Percentiles rank a stretch among this genome's conserved stretches.
These are phyloP conservation scores for Globisporangium orthogonon DNA, from an alignment of 352 stramenopile species.

Conservation along the genomic window DNA sequence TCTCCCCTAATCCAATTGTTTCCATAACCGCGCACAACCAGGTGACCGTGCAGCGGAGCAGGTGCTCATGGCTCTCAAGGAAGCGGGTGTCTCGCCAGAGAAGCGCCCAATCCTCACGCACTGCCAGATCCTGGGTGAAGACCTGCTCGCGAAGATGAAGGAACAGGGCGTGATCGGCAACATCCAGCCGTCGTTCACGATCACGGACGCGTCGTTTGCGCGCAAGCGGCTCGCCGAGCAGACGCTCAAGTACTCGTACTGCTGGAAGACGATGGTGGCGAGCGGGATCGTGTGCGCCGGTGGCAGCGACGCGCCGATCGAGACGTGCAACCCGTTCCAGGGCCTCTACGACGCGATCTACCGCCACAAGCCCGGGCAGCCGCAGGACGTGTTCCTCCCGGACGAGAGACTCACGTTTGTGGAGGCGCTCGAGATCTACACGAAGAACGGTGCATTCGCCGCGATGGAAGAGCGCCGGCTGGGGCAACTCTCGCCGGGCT, in stretches of 20 bases:
- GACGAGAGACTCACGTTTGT: constrained; percentile 65
- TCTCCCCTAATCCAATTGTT: neutral
- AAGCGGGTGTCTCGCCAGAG: constrained; percentile 32
- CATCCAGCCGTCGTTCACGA: constrained; percentile 86
- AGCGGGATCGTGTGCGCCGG: constrained; percentile 70
- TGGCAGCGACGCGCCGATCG: constrained; percentile 80
- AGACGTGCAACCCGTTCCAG: constrained; percentile 84
- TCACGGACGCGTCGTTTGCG: constrained; percentile 80
- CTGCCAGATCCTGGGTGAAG: constrained; percentile 79
- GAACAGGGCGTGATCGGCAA: constrained; percentile 77
- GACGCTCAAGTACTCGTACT: constrained; percentile 68
- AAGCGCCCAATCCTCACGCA: constrained; percentile 87
- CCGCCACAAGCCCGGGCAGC: constrained; percentile 41
- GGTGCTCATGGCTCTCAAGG: constrained; percentile 60
- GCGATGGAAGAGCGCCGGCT: constrained; percentile 49
- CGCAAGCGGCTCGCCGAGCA: constrained; percentile 60
- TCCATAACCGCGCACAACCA: constrained; percentile 12
- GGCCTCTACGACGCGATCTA: constrained; percentile 88
- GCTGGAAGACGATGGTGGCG: constrained; percentile 81
- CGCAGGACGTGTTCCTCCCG: constrained; percentile 49
- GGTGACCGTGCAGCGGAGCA: constrained; percentile 66
- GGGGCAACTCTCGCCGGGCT: constrained; percentile 46
- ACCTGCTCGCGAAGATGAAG: constrained; percentile 68
- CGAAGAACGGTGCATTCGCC: constrained; percentile 60
- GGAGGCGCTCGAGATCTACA: constrained; percentile 80